Conservation (phyloP, 306 rosid species). For the Phaseolus lunatus region DNA sequence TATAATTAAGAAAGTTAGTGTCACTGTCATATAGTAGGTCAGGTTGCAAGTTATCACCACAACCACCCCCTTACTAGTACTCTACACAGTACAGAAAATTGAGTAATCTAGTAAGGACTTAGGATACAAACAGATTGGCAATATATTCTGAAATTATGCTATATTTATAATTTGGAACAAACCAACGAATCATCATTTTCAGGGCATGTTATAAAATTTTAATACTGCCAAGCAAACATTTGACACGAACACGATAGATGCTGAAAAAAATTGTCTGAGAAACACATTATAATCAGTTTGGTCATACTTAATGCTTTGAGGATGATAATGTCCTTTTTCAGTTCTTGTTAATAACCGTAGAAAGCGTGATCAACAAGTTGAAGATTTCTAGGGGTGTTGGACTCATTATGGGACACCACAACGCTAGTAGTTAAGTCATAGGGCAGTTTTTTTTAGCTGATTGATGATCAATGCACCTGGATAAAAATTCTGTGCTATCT, state of each 20-base stretch:
- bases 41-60: conserved; percentile 18
- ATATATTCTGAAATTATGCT: not conserved
- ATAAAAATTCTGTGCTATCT: not conserved
- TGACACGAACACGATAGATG: not conserved
- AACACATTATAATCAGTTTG: not conserved
- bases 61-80: not conserved
- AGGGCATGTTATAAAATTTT: not conserved
- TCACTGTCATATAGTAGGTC: not conserved
- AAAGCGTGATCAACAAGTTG: not conserved
- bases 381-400: not conserved
- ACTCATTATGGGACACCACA: not conserved
- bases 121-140: conserved; percentile 6
- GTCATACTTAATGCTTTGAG: not conserved
- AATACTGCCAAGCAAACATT: not conserved
- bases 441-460: not conserved
- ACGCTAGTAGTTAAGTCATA: not conserved
- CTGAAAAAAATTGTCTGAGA: not conserved
- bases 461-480: not conserved
- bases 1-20: conserved; percentile 13
- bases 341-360: not conserved
- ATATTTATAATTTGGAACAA: not conserved
- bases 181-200: not conserved
- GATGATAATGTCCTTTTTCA: not conserved
- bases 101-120: not conserved
- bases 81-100: not conserved